phyloP scores from a whole-genome alignment of 148 eudicot species.

The Rhododendron molle region DNA sequence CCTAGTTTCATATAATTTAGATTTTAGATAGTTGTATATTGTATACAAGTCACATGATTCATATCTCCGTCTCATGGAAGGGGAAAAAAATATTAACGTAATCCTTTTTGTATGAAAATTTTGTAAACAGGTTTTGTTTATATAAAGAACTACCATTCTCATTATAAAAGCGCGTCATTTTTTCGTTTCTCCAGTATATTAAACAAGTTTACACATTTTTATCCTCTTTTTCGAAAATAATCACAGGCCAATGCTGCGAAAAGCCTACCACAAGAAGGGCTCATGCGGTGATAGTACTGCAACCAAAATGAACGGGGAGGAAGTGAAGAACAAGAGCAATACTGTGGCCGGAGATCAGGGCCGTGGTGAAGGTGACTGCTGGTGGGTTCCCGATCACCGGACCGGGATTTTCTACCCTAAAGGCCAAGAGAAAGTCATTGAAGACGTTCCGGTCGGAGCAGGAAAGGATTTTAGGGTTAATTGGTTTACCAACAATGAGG shows the following conservation, averaged over 20 bases:
- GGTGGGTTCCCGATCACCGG: slow-evolving; percentile 44
- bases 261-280: slow-evolving; percentile 34
- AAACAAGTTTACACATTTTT: no score
- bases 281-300: slow-evolving; percentile 12
- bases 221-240: no score
- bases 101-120: no score
- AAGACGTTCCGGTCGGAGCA: slow-evolving; percentile 32
- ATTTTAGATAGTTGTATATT: no score
- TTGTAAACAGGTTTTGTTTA: no score
- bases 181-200: no score
- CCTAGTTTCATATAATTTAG: no score
- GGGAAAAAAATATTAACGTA: no score
- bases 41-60: no score
- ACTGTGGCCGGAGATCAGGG: not conserved
- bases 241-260: slow-evolving; percentile 37
- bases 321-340: slow-evolving; percentile 10
- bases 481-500: slow-evolving; percentile 38
- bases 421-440: slow-evolving; percentile 53
- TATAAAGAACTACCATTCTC: no score
- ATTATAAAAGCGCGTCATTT: no score
- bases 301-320: slow-evolving; percentile 29
- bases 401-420: slow-evolving; percentile 50
- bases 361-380: not conserved
- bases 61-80: no score
- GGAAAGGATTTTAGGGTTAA: slow-evolving; percentile 31